These are phyloP conservation scores for Conoideocrella luteorostrata DNA, from an alignment of 2,329 filamentous ascomycete species.

Conservation along the genomic window DNA sequence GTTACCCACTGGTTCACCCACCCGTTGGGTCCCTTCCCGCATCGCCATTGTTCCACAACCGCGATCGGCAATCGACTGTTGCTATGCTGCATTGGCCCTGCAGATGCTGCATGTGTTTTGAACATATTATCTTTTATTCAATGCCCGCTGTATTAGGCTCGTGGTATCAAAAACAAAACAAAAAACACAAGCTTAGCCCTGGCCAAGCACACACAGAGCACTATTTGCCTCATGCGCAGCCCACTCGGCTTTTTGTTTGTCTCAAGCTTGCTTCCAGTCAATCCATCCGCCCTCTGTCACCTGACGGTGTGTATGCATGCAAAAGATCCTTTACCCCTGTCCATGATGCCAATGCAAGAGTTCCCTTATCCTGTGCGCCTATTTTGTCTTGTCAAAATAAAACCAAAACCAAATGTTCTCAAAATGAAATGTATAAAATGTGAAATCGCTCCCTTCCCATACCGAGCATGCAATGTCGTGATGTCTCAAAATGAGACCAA, in stretches of 20 bases:
- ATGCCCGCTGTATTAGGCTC: not conserved
- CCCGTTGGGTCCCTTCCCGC: too few relatives aligned
- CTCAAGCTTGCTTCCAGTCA: too few relatives aligned
- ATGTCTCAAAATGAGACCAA: conserved; percentile 3
- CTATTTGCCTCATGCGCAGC: not conserved
- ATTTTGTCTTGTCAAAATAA: not conserved
- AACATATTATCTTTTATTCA: too few relatives aligned
- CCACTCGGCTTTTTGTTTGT: not conserved
- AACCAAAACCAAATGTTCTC: too few relatives aligned
- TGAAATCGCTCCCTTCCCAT: conserved; percentile 4
- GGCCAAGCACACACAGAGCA: not conserved
- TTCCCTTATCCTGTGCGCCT: conserved; percentile 7
- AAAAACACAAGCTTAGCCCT: not conserved
- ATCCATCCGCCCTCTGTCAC: not conserved
- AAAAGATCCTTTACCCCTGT: conserved; percentile 3
- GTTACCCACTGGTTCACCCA: too few relatives aligned
- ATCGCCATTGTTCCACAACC: too few relatives aligned
- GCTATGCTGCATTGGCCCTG: too few relatives aligned
- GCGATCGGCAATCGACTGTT: too few relatives aligned
- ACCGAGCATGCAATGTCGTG: conserved; percentile 7
- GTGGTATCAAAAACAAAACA: conserved; percentile 12
- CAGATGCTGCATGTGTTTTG: too few relatives aligned
- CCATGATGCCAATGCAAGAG: conserved; percentile 5
- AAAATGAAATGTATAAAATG: not conserved
- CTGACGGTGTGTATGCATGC: conserved; percentile 1